These are phyloP conservation scores for Grosmannia serpens DNA, from an alignment of 2,329 filamentous ascomycete species.

Conservation along the genomic window DNA sequence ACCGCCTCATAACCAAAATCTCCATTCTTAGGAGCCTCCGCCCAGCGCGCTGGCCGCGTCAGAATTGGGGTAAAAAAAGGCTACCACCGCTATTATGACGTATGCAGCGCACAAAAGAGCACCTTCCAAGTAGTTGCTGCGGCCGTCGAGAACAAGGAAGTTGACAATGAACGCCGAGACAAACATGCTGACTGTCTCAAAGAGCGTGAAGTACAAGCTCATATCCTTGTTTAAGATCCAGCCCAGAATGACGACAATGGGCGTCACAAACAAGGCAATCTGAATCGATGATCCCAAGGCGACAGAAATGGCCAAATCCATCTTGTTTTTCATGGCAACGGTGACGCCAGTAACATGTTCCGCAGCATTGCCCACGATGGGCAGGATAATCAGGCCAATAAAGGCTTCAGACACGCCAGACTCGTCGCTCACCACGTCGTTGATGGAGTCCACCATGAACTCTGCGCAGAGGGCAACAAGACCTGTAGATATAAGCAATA, in stretches of 20 bases:
- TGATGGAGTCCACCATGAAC: conserved; percentile 48
- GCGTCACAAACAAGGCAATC: conserved; percentile 50
- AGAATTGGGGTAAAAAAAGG: conserved; percentile 15
- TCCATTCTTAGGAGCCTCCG: conserved; percentile 6
- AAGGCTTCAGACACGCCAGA: conserved; percentile 41
- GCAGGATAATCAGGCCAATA: conserved; percentile 49
- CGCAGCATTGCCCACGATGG: conserved; percentile 51
- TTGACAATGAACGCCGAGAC: conserved; percentile 62
- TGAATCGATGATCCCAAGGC: conserved; percentile 50
- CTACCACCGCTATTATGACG: conserved; percentile 18
- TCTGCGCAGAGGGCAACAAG: conserved; percentile 50
- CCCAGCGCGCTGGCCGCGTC: conserved; percentile 14
- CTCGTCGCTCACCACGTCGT: conserved; percentile 36
- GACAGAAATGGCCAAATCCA: conserved; percentile 50
- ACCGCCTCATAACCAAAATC: conserved; percentile 1
- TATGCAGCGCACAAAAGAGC: conserved; percentile 18
- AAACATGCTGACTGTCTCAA: conserved; percentile 64
- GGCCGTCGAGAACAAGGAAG: conserved; percentile 61
- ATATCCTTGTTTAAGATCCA: conserved; percentile 45
- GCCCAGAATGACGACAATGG: conserved; percentile 46
- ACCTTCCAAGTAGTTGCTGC: conserved; percentile 50
- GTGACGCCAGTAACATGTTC: conserved; percentile 52
- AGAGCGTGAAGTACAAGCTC: conserved; percentile 61
- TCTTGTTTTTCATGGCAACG: conserved; percentile 47
- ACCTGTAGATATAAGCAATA: conserved; percentile 40